Conservation (phyloP, 73 alveolate species). For the Paramecium pentaurelia region DNA sequence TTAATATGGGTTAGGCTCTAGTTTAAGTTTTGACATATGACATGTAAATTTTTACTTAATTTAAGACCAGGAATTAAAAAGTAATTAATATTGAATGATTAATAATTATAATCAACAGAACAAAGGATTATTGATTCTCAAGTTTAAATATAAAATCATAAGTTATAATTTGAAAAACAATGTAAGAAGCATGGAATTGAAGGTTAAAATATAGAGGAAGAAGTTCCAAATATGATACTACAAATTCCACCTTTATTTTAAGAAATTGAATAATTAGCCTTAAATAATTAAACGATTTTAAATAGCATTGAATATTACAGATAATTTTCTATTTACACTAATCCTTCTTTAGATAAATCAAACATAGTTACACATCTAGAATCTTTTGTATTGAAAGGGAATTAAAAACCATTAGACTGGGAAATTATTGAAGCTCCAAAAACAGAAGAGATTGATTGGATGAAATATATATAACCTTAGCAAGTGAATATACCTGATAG, state of each 20-base stretch:
- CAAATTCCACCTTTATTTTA: neutral
- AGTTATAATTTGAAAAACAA: neutral
- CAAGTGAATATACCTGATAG: neutral
- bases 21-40: neutral
- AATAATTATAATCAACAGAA: neutral
- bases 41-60: neutral
- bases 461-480: neutral
- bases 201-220: conserved; percentile 25
- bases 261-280: neutral
- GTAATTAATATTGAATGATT: neutral
- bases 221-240: conserved; percentile 30
- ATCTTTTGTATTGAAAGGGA: neutral
- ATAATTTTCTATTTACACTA: neutral
- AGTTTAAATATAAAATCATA: neutral
- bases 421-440: neutral
- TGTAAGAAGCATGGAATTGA: neutral
- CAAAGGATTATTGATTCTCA: neutral
- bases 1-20: neutral
- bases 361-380: neutral
- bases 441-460: conserved; percentile 39
- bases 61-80: conserved; percentile 35
- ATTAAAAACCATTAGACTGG: neutral
- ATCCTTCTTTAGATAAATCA: neutral
- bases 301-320: neutral
- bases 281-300: neutral